These are phyloP conservation scores for Fallopia convolvulus DNA, from an alignment of 148 eudicot genomes.

Conservation along the genomic window DNA sequence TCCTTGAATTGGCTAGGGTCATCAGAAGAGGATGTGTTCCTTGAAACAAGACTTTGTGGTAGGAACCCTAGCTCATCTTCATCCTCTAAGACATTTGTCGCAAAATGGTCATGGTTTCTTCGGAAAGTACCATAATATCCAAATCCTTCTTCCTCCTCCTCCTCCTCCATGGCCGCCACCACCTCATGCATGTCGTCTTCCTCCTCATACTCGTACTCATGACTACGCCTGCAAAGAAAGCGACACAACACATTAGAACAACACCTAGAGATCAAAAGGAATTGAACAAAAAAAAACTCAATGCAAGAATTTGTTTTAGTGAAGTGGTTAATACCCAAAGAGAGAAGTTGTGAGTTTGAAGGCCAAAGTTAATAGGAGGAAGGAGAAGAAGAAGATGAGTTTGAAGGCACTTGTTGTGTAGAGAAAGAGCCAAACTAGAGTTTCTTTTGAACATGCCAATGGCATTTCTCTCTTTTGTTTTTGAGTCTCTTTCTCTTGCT, in stretches of 20 bases:
- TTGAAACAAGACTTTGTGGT: slow-evolving; percentile 10
- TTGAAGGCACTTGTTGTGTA: slow-evolving; percentile 40
- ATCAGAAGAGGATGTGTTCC: slow-evolving; percentile 11
- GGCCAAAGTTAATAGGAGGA: slow-evolving; percentile 47
- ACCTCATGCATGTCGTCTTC: slow-evolving; percentile 28
- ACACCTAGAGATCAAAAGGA: neutral
- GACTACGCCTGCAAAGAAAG: slow-evolving; percentile 27
- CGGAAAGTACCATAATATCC: slow-evolving; percentile 15
- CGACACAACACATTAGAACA: neutral
- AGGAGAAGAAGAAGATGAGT: slow-evolving; percentile 70
- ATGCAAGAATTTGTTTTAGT: too few relatives aligned
- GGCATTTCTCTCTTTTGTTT: slow-evolving; percentile 46
- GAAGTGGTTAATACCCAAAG: slow-evolving; percentile 20
- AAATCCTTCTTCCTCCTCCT: slow-evolving; percentile 16
- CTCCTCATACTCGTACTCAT: slow-evolving; percentile 45
- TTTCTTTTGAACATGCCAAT: slow-evolving; percentile 48
- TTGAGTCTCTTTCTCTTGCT: slow-evolving; percentile 6
- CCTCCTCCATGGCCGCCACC: slow-evolving; percentile 21
- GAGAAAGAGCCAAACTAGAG: slow-evolving; percentile 52
- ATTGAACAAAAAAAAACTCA: neutral
- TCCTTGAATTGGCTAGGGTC: slow-evolving; percentile 1
- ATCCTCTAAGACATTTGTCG: slow-evolving; percentile 32
- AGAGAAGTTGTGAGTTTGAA: slow-evolving; percentile 48
- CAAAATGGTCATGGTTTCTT: slow-evolving; percentile 28
- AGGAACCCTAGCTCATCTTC: slow-evolving; percentile 28